These are phyloP conservation scores for Acacia acuminata DNA, from an alignment of 306 rosid species.

Conservation along the genomic window DNA sequence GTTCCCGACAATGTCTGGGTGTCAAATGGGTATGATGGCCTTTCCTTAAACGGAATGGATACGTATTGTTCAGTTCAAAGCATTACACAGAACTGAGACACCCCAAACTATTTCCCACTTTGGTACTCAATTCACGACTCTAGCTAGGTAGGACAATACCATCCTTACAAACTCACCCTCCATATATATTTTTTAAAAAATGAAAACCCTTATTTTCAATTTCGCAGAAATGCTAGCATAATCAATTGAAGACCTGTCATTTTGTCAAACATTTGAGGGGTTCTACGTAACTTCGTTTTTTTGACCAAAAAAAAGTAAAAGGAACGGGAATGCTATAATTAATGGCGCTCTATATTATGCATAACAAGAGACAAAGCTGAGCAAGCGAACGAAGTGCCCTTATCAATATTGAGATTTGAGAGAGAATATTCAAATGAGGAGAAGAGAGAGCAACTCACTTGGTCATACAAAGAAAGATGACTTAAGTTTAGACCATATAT, in stretches of 20 bases:
- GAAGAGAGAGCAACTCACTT: slow-evolving; percentile 42
- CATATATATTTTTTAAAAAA: not conserved
- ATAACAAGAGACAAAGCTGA: slow-evolving; percentile 4
- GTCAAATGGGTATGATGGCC: slow-evolving; percentile 69
- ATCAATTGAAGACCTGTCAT: slow-evolving; percentile 6
- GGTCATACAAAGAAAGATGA: slow-evolving; percentile 23
- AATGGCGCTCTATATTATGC: not conserved
- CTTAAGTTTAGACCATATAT: not conserved
- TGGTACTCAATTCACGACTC: slow-evolving; percentile 30
- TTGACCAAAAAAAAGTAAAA: no score
- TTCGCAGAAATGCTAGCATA: not conserved
- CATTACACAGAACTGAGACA: slow-evolving; percentile 42
- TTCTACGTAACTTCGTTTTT: not conserved
- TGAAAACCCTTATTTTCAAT: not conserved
- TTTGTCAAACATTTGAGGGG: slow-evolving; percentile 17
- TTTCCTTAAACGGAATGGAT: slow-evolving; percentile 59
- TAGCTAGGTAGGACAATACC: slow-evolving; percentile 24
- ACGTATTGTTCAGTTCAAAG: slow-evolving; percentile 46
- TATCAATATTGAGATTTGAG: not conserved
- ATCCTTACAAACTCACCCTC: slow-evolving; percentile 31
- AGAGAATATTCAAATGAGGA: slow-evolving; percentile 34
- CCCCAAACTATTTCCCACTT: slow-evolving; percentile 50
- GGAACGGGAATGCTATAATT: not conserved
- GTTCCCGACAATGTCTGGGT: slow-evolving; percentile 87
- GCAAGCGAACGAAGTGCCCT: slow-evolving; percentile 19